Base-by-base conservation (phyloP, 1,284 basidiomycete species). In the Lentinus polychrous region DNA sequence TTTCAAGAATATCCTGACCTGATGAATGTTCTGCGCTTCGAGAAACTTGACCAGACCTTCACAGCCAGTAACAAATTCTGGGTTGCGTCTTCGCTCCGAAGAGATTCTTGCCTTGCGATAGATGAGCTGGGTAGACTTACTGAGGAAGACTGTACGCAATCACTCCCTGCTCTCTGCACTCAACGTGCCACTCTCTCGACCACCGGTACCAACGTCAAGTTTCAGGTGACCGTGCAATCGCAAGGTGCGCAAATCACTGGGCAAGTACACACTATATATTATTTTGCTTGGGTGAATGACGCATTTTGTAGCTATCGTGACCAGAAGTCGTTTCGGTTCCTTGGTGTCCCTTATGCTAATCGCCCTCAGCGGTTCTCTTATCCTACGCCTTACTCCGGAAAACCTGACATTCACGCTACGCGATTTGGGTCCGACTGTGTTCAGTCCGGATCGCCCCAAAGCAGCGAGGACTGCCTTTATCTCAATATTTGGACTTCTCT, bases 401-500 rank as follows among this genome's bases (percentile, higher is more conserved):
- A 56, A n/a, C 54, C 48, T 20, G 55, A 51, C 11, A 58, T 66
- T 51, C 55, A 63, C 37, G 68, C 68, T 3, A 64, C 64, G 6
- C 49, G 45, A 32, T 69, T 60, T 50, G 59, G 62, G 2, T 55
- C 64, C 3, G 52, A 53, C 22, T 69, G 66, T 49, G 50, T 63
- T 8, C 65, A 67, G 53, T 46, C 57, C 1, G 60, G 60, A 1
- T 45, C 35, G 12, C 55, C 55, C 3, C 20, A 39, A 17, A 55
- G 60, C 31, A 64, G 62, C 52, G 70, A 72, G 39, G 62, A 71
- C 47, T 72, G 71, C 46, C 63, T 75, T 17, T 70, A 65, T 55
- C 57, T 74, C 24, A 75, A 75, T 60, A 63, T 75, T 37, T 73
- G 59, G 56, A 74, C 73, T 2, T 65, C 72, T 0, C 68, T 59